Conservation (phyloP, 148 eudicot species). For the Fagopyrum homotropicum region DNA sequence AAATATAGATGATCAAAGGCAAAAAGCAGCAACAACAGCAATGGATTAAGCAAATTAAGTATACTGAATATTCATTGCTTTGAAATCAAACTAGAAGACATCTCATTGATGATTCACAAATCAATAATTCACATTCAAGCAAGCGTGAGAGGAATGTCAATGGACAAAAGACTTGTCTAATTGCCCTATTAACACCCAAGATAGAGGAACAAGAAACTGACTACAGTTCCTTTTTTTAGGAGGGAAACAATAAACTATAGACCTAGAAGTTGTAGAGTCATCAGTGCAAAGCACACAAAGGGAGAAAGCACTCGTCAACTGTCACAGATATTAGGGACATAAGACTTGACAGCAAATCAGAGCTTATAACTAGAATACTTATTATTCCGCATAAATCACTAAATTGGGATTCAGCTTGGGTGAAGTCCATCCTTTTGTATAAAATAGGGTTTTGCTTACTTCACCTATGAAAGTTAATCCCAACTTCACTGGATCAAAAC, state of each 20-base stretch:
- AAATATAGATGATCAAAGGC: not conserved
- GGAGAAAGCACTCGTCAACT: not conserved
- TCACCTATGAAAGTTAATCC: too few relatives aligned
- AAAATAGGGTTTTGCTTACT: too few relatives aligned
- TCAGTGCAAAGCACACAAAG: not conserved
- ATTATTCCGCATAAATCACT: too few relatives aligned
- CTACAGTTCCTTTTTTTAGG: not conserved
- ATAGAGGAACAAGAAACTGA: not conserved
- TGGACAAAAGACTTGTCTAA: not conserved
- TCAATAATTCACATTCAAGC: not conserved
- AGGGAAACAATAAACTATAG: not conserved
- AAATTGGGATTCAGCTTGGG: too few relatives aligned
- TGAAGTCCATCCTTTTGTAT: too few relatives aligned
- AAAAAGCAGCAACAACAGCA: not conserved
- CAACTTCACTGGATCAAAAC: too few relatives aligned
- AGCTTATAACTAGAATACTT: not conserved
- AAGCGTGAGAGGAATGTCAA: not conserved
- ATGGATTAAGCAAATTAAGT: not conserved
- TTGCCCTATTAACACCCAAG: not conserved
- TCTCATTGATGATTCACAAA: too few relatives aligned
- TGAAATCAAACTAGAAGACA: too few relatives aligned
- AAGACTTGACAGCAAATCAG: not conserved
- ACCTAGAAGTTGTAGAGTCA: not conserved
- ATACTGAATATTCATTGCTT: too few relatives aligned
- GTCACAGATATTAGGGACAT: not conserved